These are phyloP conservation scores for Puccinia novopanici DNA, from an alignment of 1,284 basidiomycete genomes.

Conservation along the genomic window DNA sequence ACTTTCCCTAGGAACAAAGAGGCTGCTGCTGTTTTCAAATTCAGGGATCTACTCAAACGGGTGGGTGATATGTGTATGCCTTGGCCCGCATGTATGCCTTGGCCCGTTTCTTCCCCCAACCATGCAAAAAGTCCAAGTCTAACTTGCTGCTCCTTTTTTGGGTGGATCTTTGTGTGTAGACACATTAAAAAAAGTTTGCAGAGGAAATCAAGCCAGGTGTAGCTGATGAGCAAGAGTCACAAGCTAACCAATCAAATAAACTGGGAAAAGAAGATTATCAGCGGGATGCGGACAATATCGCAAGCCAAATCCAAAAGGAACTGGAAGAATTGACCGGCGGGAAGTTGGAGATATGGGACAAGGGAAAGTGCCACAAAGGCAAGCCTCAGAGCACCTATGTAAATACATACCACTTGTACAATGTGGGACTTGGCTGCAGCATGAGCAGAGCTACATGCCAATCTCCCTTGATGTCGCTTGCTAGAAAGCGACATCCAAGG, in stretches of 20 bases:
- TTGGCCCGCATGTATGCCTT: no score
- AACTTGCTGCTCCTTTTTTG: not conserved
- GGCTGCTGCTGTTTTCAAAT: not conserved
- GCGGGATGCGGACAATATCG: slow-evolving; percentile 10
- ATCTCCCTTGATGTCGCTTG: no score
- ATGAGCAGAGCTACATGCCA: no score
- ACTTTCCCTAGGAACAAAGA: slow-evolving; percentile 36
- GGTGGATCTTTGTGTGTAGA: not conserved
- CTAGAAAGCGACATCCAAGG: no score
- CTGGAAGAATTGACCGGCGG: slow-evolving; percentile 19
- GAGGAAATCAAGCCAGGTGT: slow-evolving; percentile 14
- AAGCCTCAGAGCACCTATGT: no score
- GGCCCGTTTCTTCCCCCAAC: not conserved
- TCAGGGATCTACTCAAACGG: slow-evolving; percentile 31
- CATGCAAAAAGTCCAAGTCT: not conserved
- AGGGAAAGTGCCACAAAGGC: no score
- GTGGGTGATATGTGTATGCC: slow-evolving; percentile 25
- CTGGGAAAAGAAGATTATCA: not conserved
- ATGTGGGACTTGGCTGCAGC: no score
- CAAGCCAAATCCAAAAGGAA: slow-evolving; percentile 24
- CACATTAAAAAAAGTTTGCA: slow-evolving; percentile 34
- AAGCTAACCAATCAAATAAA: not conserved
- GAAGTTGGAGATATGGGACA: no score
- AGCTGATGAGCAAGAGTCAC: not conserved
- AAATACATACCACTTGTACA: no score